Evolutionary conservation across 352 stramenopile genomes (phyloP).

Genomic region (Phytophthora macrochlamydospora): DNA sequence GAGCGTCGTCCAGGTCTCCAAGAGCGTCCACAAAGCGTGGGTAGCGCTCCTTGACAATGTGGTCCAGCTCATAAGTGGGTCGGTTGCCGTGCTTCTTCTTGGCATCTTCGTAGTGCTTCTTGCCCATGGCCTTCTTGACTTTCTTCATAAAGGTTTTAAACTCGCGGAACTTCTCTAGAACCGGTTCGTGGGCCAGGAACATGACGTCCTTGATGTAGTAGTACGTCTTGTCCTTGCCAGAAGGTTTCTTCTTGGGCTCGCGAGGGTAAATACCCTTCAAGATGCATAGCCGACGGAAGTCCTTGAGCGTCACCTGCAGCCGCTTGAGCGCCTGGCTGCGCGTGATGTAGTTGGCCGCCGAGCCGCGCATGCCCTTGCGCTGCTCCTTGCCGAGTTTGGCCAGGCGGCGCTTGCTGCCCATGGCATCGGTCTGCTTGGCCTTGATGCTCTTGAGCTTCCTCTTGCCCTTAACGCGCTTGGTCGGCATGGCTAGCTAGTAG

Average conservation of each 20-base stretch:
- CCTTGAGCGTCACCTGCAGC: constrained; percentile 97
- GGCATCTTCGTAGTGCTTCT: constrained; percentile 83
- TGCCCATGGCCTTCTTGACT: constrained; percentile 85
- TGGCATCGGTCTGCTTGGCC: constrained; percentile 84
- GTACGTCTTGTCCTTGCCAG: constrained; percentile 97
- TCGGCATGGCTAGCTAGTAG: constrained; percentile 61
- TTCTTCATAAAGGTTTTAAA: constrained; percentile 99
- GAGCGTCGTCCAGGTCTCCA: constrained; percentile 97
- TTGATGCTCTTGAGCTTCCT: constrained; percentile 93
- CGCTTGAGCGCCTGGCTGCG: constrained; percentile 94
- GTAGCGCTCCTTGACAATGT: constrained; percentile 99
- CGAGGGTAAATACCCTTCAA: constrained; percentile 99
- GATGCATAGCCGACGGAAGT: constrained; percentile 99
- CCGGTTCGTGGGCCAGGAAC: constrained; percentile 97
- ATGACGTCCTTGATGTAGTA: constrained; percentile 99
- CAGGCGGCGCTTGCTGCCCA: constrained; percentile 82
- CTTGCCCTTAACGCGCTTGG: constrained; percentile 89
- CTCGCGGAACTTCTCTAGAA: constrained; percentile 98
- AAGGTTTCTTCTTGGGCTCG: constrained; percentile 94
- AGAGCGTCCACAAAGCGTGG: constrained; percentile 97
- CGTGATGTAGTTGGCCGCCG: constrained; percentile 96
- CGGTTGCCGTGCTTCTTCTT: constrained; percentile 86
- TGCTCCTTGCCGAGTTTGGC: constrained; percentile 89
- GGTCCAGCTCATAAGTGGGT: constrained; percentile 96
- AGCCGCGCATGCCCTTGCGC: constrained; percentile 79